Conservation (phyloP, 805 yeast genomes). For the Kuraishia borneana region DNA sequence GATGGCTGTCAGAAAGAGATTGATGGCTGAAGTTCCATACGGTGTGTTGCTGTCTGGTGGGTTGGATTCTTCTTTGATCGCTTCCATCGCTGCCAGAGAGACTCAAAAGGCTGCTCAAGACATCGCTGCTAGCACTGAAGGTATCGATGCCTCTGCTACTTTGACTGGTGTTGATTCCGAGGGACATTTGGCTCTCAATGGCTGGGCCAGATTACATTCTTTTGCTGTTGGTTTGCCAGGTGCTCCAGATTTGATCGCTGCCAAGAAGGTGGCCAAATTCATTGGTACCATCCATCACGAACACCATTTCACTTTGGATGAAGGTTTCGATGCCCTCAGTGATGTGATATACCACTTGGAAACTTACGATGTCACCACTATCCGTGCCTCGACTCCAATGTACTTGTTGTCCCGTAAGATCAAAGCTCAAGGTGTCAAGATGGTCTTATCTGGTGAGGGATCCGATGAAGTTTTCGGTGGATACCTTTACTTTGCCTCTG, state of each 20-base stretch:
- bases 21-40: slow-evolving; percentile 99
- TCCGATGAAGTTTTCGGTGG: slow-evolving; percentile 99
- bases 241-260: slow-evolving; percentile 96
- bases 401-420: slow-evolving; percentile 90
- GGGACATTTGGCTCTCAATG: slow-evolving; percentile 72
- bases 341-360: slow-evolving; percentile 95
- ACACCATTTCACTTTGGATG: slow-evolving; percentile 93
- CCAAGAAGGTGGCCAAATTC: slow-evolving; percentile 90
- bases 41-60: slow-evolving; percentile 98
- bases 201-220: slow-evolving; percentile 79
- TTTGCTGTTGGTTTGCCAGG: slow-evolving; percentile 96
- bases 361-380: slow-evolving; percentile 97
- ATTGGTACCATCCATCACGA: slow-evolving; percentile 97
- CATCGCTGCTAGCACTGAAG: slow-evolving; percentile 28
- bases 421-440: slow-evolving; percentile 99
- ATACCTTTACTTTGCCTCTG: slow-evolving; percentile 92
- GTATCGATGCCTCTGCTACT: slow-evolving; percentile 51
- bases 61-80: slow-evolving; percentile 91
- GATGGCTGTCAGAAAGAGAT: slow-evolving; percentile 94
- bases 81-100: slow-evolving; percentile 95
- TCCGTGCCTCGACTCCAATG: slow-evolving; percentile 99
- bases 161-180: slow-evolving; percentile 87
- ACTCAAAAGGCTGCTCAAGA: slow-evolving; percentile 65
- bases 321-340: slow-evolving; percentile 89
- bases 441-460: slow-evolving; percentile 99